phyloP scores from a whole-genome alignment of 495 filamentous ascomycete genomes.

The Podospora comata region DNA sequence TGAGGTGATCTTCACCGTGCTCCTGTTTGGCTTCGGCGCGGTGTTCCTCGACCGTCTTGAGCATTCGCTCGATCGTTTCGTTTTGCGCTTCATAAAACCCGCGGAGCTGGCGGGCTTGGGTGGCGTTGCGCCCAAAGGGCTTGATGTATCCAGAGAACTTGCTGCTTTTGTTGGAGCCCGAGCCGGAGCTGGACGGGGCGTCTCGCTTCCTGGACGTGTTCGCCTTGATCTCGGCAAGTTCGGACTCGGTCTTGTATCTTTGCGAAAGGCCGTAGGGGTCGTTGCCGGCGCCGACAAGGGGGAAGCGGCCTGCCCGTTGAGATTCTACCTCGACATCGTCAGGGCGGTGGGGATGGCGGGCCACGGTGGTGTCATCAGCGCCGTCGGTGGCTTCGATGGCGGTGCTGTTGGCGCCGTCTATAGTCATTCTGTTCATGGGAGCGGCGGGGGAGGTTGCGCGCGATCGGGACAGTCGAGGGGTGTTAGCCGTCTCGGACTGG shows the following conservation, averaged over 20 bases:
- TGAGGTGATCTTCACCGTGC: constrained; percentile 74
- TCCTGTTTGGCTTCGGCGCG: constrained; percentile 73
- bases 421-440: constrained; percentile 23
- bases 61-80: constrained; percentile 83
- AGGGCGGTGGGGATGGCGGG: constrained; percentile 40
- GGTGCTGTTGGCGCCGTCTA: constrained; percentile 40
- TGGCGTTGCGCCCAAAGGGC: constrained; percentile 37
- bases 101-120: constrained; percentile 62
- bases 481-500: constrained; percentile 36
- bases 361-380: constrained; percentile 38
- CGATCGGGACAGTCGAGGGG: constrained; percentile 12
- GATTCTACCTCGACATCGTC: constrained; percentile 72
- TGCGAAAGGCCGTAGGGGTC: constrained; percentile 83
- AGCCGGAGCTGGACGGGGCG: constrained; percentile 17
- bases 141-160: constrained; percentile 22
- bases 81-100: constrained; percentile 92
- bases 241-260: constrained; percentile 70
- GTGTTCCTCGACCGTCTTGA: constrained; percentile 93
- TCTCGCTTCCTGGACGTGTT: constrained; percentile 79
- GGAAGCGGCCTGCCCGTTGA: constrained; percentile 46
- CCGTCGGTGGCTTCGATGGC: constrained; percentile 48
- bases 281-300: constrained; percentile 52
- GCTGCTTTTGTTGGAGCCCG: constrained; percentile 30
- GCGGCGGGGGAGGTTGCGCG: constrained; percentile 13
- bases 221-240: constrained; percentile 76